phyloP scores from a whole-genome alignment of 768 basidiomycete genomes.

The Paxillus ammoniavirescens region DNA sequence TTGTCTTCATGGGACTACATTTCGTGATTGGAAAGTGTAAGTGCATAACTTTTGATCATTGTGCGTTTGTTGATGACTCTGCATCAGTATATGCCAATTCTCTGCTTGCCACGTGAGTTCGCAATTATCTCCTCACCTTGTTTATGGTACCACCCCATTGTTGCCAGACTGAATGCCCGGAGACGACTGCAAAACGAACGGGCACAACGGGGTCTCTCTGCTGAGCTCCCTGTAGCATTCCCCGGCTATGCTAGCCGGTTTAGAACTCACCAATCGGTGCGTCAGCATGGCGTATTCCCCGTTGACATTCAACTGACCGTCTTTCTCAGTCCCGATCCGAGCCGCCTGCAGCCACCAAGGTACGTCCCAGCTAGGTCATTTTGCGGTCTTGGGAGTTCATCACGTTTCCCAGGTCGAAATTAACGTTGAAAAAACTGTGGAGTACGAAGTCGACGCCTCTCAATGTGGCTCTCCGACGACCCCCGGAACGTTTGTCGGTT shows the following conservation, averaged over 20 bases:
- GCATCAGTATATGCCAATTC: slow-evolving; percentile 50
- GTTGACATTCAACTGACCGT: background rate
- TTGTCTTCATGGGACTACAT: slow-evolving; percentile 53
- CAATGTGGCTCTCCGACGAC: background rate
- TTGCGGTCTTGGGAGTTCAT: background rate
- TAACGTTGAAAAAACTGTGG: slow-evolving; percentile 28
- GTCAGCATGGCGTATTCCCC: background rate
- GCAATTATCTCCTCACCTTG: background rate
- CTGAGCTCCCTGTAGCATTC: slow-evolving; percentile 25
- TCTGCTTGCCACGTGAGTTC: slow-evolving; percentile 41
- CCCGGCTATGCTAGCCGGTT: slow-evolving; percentile 24
- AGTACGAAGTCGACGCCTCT: slow-evolving; percentile 20
- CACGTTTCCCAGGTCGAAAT: slow-evolving; percentile 23
- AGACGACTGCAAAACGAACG: slow-evolving; percentile 31
- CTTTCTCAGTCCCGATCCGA: slow-evolving; percentile 11
- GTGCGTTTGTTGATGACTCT: background rate
- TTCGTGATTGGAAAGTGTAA: slow-evolving; percentile 52
- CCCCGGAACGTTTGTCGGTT: background rate
- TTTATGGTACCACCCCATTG: background rate
- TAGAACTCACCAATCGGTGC: slow-evolving; percentile 12
- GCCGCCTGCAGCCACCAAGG: slow-evolving; percentile 14
- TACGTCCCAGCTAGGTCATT: slow-evolving; percentile 1
- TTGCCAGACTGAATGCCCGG: slow-evolving; percentile 37
- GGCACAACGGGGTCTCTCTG: slow-evolving; percentile 25
- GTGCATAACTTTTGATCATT: slow-evolving; percentile 2